Base-by-base conservation (phyloP, 176 grass and related monocot genomes). In the Cocos nucifera region DNA sequence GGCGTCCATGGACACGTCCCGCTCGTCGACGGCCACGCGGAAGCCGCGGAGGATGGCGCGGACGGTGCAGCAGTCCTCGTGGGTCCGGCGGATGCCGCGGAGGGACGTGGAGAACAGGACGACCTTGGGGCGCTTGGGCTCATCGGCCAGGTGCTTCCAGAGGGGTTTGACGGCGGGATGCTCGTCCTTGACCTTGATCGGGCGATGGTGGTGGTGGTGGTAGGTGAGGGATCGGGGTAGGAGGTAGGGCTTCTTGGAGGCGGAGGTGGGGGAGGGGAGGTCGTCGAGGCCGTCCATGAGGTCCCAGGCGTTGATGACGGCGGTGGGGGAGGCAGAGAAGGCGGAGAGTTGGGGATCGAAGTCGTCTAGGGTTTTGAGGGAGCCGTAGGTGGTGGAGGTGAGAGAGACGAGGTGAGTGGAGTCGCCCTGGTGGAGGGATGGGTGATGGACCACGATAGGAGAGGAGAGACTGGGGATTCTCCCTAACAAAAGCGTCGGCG, bases 1-100 rank as follows among this genome's bases (percentile, higher is more conserved):
- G 15, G 83, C 83, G 74, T 97, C 87, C 92, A 97, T 82, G 58
- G 92, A 90, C 39, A 97, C 75, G 75, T 96, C 91, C 15, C 86
- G 83, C 70, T 95, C 90, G 69, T 89, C 86, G 49, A 95, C 63
- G 54, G 90, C 79, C 20, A 95, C 73, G 51, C 83, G 86, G 63
- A 87, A 84, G 0, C 91, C 91, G 19, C 86, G 83, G 54, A 95
- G 76, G 71, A 95, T 87, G 39, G 91, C 83, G 56, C 91, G 78
- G 74, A 75, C 86, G 19, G 86, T 49, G 27, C 72, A 70, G 73
- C 91, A 95, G 70, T 95, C 91, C 15, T 85, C 58, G 80, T 86
- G 85, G 59, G 91, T 95, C 68, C 80, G 83, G 30, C 91, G 83
- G 63, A 95, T 77, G 12, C 91, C 82, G 35, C 91, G 86, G 70